Evolutionary conservation across 495 filamentous ascomycete genomes (phyloP).

Genomic region (Tuber melanosporum): DNA sequence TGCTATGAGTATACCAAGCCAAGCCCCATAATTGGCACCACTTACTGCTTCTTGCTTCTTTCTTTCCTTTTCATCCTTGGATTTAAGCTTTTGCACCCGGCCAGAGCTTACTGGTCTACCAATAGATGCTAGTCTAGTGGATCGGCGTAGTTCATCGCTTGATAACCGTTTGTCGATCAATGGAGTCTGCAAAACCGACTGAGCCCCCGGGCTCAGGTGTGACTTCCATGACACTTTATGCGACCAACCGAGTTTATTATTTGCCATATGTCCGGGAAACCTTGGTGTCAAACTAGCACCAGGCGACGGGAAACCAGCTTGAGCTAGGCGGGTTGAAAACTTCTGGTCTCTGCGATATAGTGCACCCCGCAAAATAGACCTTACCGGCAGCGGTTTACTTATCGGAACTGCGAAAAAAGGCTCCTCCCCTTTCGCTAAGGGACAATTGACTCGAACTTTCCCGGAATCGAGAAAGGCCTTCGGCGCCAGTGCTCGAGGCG

Average conservation of each 20-base stretch:
- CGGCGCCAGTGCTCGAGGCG: conserved; percentile 10
- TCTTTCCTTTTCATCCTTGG: not conserved
- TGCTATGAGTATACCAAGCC: not conserved
- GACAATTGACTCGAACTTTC: not conserved
- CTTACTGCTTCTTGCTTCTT: not conserved
- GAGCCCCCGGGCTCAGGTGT: not conserved
- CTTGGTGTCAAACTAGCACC: not conserved
- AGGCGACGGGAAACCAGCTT: not conserved
- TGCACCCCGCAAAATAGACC: conserved; percentile 11
- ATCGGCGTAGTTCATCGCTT: not conserved
- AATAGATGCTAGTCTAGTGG: not conserved
- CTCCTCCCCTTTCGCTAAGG: conserved; percentile 15
- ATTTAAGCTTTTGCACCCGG: not conserved
- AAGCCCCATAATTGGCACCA: not conserved
- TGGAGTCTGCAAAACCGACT: not conserved
- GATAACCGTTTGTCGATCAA: not conserved
- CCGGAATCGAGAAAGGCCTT: not conserved
- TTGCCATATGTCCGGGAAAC: conserved; percentile 16
- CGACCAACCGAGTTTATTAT: not conserved
- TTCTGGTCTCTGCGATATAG: conserved; percentile 15
- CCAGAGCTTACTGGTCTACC: not conserved
- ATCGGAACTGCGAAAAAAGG: conserved; percentile 29
- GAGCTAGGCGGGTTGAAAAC: not conserved
- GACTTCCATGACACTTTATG: not conserved
- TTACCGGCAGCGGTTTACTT: conserved; percentile 2